phyloP scores from a whole-genome alignment of 345 rosid genomes.

The Pistacia integerrima region DNA sequence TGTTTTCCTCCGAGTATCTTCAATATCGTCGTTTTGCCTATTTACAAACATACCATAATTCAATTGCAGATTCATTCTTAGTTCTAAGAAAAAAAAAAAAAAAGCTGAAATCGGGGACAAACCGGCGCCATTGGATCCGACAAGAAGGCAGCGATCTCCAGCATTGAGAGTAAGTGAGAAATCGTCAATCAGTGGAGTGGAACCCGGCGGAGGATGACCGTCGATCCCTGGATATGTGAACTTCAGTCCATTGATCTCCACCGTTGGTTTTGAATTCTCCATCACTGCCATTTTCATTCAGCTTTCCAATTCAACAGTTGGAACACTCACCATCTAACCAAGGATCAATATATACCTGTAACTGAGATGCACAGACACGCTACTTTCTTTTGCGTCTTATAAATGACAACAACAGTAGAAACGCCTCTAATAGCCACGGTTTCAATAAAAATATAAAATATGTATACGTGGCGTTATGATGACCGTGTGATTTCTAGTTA shows the following conservation, averaged over 20 bases:
- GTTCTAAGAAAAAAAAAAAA: neutral
- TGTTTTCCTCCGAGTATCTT: constrained; percentile 97
- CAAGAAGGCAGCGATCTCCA: constrained; percentile 88
- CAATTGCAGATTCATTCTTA: neutral
- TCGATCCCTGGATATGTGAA: constrained; percentile 98
- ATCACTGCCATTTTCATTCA: constrained; percentile 38
- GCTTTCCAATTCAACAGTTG: neutral
- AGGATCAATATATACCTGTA: neutral
- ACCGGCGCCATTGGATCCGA: constrained; percentile 99
- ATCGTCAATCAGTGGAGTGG: constrained; percentile 71
- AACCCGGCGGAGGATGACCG: constrained; percentile 90
- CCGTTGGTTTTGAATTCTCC: constrained; percentile 40
- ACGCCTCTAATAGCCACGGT: neutral
- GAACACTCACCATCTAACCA: neutral
- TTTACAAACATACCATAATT: neutral
- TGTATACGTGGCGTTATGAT: constrained; percentile 2
- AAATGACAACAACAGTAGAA: neutral
- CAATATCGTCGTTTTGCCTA: constrained; percentile 90
- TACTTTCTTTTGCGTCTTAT: neutral
- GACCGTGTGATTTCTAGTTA: neutral
- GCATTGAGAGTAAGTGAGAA: constrained; percentile 60
- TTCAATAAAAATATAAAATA: neutral
- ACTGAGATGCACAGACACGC: neutral
- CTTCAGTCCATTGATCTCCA: constrained; percentile 71
- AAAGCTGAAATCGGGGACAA: neutral